These are phyloP conservation scores for Globisporangium abappressorium DNA, from an alignment of 352 stramenopile genomes.

Conservation along the genomic window DNA sequence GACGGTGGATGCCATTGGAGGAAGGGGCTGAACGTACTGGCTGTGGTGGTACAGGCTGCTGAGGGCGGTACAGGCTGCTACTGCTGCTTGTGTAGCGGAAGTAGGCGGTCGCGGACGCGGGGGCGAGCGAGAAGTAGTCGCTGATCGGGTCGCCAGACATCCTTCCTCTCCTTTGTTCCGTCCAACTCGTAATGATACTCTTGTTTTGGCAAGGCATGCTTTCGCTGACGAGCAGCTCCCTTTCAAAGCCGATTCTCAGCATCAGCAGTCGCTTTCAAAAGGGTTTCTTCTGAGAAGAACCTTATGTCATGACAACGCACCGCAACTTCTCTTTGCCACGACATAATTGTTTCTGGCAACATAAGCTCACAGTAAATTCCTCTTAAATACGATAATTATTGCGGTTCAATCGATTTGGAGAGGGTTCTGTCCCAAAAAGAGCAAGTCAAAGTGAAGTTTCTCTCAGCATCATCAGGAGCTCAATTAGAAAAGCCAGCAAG, in stretches of 20 bases:
- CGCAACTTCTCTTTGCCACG: too few relatives aligned
- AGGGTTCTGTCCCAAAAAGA: slow-evolving; percentile 4
- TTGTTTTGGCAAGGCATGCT: not conserved
- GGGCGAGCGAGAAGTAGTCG: slow-evolving; percentile 9
- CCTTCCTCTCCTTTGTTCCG: too few relatives aligned
- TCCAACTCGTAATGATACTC: not conserved
- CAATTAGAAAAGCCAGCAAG: not conserved
- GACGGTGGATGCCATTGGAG: too few relatives aligned
- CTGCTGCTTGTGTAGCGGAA: slow-evolving; percentile 5
- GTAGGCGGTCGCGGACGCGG: not conserved
- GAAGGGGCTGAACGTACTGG: too few relatives aligned
- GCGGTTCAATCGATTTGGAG: not conserved
- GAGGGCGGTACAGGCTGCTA: not conserved
- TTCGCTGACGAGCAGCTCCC: not conserved
- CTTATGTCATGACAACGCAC: not conserved
- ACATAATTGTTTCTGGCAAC: not conserved
- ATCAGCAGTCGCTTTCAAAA: not conserved
- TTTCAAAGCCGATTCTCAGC: not conserved
- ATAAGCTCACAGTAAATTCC: not conserved
- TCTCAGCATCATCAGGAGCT: not conserved
- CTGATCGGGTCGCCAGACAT: slow-evolving; percentile 8
- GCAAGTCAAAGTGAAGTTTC: slow-evolving; percentile 3
- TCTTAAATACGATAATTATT: not conserved
- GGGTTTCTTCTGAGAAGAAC: not conserved
- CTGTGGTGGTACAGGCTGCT: not conserved